Percentiles rank a stretch among this genome's conserved stretches.
Conservation (phyloP, 371 early-diverging fungal species). For the Mucor plumbeus region DNA sequence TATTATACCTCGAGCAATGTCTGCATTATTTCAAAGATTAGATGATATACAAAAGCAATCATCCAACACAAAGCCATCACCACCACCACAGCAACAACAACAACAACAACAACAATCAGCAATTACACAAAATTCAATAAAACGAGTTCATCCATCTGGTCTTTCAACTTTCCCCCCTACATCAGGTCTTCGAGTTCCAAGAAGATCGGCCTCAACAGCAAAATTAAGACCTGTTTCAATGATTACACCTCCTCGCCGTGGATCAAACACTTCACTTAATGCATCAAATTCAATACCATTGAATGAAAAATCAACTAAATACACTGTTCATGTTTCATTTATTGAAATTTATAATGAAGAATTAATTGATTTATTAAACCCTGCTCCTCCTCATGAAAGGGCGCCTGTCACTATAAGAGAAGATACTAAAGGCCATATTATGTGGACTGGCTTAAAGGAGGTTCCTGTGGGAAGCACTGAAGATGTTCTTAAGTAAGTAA, state of each 20-base stretch:
- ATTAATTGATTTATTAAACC: slow-evolving; percentile 82
- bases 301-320: slow-evolving; percentile 37
- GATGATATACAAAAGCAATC: slow-evolving; percentile 34
- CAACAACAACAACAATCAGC: slow-evolving; percentile 10
- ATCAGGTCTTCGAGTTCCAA: slow-evolving; percentile 31
- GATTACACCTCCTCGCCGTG: slow-evolving; percentile 33
- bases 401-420: slow-evolving; percentile 87
- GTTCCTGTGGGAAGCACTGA: slow-evolving; percentile 73
- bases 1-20: slow-evolving; percentile 90
- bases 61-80: neutral
- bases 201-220: slow-evolving; percentile 26
- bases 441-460: slow-evolving; percentile 92
- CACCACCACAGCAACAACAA: too few relatives aligned
- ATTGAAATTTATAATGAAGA: slow-evolving; percentile 99
- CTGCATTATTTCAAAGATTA: slow-evolving; percentile 68
- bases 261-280: slow-evolving; percentile 20
- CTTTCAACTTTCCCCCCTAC: slow-evolving; percentile 14
- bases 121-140: neutral
- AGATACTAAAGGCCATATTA: slow-evolving; percentile 89
- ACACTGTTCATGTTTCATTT: slow-evolving; percentile 69
- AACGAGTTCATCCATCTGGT: slow-evolving; percentile 14
- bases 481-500: slow-evolving; percentile 79
- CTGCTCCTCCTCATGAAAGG: slow-evolving; percentile 56
- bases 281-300: neutral
- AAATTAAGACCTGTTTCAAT: slow-evolving; percentile 44